Evolutionary conservation across 2,329 filamentous ascomycete genomes (phyloP), one percentile per base, ranked within the genome.

Genomic region (Atkinsonella hypoxylon): DNA sequence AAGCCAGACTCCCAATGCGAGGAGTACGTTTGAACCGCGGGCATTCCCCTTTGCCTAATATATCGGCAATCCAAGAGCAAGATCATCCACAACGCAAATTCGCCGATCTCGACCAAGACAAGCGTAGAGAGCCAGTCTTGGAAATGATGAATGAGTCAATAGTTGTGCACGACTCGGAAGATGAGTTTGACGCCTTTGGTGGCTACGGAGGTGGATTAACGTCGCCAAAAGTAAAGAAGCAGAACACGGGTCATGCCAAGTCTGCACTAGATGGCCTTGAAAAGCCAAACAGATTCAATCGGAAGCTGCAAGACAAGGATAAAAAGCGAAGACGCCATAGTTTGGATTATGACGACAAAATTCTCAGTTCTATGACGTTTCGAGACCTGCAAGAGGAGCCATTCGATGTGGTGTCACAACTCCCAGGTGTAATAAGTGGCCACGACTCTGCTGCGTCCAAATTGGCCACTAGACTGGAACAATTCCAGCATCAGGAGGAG

Each of bases 311-410:
- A 12, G 42, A 53, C 4, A 60, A 53, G 18, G 60, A 64, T 32
- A 65, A 58, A 45, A 74, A 71, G 50, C 73, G 75, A 34, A 68
- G 70, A 13, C 69, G 66, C 2, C 63, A 62, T 36, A 73, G 67
- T 52, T 67, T 71, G 31, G 78, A 82, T 59, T 82, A 82, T 55
- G 75, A 80, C 53, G 78, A 82, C 59, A 71, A 70, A 42, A 68
- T 71, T 40, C 67, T 82, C n/a, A 69, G 70, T 53, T 61, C 62
- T 10, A 82, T 81, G 78, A 68, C 68, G 42, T 81, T 74, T 59
- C 56, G 68, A 2, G 69, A 75, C 31, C 65, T 82, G 12, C 70
- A 67, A 48, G 63, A 66, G 2, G 74, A 82, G 56, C 68, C 71
- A 0, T 82, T 82, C 54, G 78, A 82, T 58, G 73, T 73, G 53